A percentile compares a stretch with the other conserved stretches of the same genome.
These are phyloP conservation scores for Heritiera littoralis DNA, from an alignment of 345 rosid genomes.

Conservation along the genomic window DNA sequence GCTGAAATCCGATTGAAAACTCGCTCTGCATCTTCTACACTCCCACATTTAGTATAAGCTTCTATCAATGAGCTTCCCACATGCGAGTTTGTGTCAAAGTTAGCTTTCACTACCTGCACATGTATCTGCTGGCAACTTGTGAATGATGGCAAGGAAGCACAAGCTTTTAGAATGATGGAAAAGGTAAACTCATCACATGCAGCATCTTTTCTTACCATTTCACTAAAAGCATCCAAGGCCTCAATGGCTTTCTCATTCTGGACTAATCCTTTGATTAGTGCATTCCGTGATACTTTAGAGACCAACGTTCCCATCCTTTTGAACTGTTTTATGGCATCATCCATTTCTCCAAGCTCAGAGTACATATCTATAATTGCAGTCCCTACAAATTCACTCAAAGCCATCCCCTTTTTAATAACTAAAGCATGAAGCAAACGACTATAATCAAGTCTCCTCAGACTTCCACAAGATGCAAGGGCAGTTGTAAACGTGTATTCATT, in stretches of 20 bases:
- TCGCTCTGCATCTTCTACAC: slow-evolving; percentile 29
- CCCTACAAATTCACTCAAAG: slow-evolving; percentile 26
- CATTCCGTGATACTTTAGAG: slow-evolving; percentile 25
- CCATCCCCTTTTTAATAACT: slow-evolving; percentile 30
- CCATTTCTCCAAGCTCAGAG: slow-evolving; percentile 25
- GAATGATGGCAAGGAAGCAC: slow-evolving; percentile 34
- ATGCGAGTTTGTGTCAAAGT: slow-evolving; percentile 21
- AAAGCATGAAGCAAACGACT: slow-evolving; percentile 26
- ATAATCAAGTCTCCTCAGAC: slow-evolving; percentile 16
- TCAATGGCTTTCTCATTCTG: slow-evolving; percentile 25
- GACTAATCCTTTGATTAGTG: slow-evolving; percentile 27
- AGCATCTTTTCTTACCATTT: slow-evolving; percentile 24
- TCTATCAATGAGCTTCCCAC: slow-evolving; percentile 36
- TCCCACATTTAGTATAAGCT: slow-evolving; percentile 33
- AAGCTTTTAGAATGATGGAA: slow-evolving; percentile 32
- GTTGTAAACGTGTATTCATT: slow-evolving; percentile 29
- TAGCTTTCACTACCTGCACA: slow-evolving; percentile 20
- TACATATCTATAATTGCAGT: slow-evolving; percentile 34
- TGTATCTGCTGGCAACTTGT: slow-evolving; percentile 32
- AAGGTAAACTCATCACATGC: slow-evolving; percentile 35
- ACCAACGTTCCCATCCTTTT: slow-evolving; percentile 21
- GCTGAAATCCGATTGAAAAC: slow-evolving; percentile 23
- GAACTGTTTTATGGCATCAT: slow-evolving; percentile 24
- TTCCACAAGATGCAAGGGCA: slow-evolving; percentile 31
- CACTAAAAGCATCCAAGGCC: slow-evolving; percentile 23